Base-by-base conservation (phyloP, 1,284 basidiomycete species). In the Serendipita sp. region DNA sequence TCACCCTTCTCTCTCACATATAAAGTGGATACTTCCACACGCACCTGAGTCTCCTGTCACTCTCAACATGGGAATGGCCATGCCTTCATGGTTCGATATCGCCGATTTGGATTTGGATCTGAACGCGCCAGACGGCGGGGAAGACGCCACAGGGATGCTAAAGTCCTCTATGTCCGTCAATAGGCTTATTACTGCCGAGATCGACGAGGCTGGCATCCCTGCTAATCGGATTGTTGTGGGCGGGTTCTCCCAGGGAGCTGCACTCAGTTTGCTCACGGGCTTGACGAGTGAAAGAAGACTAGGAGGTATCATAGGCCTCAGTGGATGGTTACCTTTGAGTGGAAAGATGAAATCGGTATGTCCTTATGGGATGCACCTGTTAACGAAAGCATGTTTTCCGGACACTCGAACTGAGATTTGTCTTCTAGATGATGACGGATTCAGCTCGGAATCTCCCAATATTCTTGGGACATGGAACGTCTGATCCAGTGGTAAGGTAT, bases 391-490 rank as follows among this genome's bases (percentile, higher is more conserved):
- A 45, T 67, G 49, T 32, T 32, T 60, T 22, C 53, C 44, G 5
- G 17, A 45, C 61, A 60, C 30, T 26, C 49, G 35, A 32, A 3
- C 41, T 61, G 10, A 41, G 34, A 10, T 32, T 55, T 35, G 62
- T 43, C 22, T 17, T 65, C 26, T 65, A 88, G 85, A 81, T 87
- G 78, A 71, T 75, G 38, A 78, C 80, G 4, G 73, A 78, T 12
- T 76, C 83, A 67, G 79, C 81, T 22, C 75, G 77, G 63, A 77
- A 79, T 12, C 76, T 82, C n/a, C 87, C 91, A 1, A 78, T 93
- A 42, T 94, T 94, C 75, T 90, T 88, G 84, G 93, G 88, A 3
- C 90, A 93, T 67, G 93, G 93, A 5, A 81, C 76, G n/a, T 74
- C 73, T 35, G 93, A 96, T 72, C 82, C 81, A 6, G 77, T 94